phyloP scores from a whole-genome alignment of 106 monocot genomes.

The Hemerocallis citrina region DNA sequence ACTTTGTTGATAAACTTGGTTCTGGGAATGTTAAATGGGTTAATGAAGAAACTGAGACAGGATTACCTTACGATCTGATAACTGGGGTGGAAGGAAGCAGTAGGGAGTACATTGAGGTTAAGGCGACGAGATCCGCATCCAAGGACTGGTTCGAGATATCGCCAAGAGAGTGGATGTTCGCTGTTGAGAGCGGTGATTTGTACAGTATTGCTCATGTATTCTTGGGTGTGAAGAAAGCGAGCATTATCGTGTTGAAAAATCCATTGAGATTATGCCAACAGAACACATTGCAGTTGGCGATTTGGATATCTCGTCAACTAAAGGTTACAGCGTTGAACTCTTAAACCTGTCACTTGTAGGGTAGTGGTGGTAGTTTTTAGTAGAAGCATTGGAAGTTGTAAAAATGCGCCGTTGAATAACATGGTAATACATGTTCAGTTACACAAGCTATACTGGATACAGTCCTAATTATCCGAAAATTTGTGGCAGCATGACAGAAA shows the following conservation, averaged over 20 bases:
- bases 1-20: conserved; percentile 50
- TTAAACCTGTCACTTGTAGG: no score
- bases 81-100: conserved; percentile 26
- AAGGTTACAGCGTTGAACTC: no score
- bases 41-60: conserved; percentile 74
- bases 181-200: conserved; percentile 54
- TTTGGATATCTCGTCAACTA: conserved; percentile 44
- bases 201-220: conserved; percentile 77
- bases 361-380: no score
- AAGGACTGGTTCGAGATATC: conserved; percentile 82
- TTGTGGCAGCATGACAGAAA: no score
- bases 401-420: no score
- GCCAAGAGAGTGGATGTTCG: conserved; percentile 81
- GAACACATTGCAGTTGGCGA: conserved; percentile 44
- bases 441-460: no score
- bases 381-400: no score
- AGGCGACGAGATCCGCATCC: conserved; percentile 57
- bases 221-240: conserved; percentile 34
- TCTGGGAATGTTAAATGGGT: conserved; percentile 65
- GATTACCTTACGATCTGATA: conserved; percentile 80
- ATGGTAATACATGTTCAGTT: no score
- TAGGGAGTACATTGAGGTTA: conserved; percentile 82
- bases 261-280: conserved; percentile 56
- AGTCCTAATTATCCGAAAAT: no score
- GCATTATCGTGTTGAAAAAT: conserved; percentile 59